Conservation (phyloP, 176 grass and related monocot species). For the Cymbopogon citratus region DNA sequence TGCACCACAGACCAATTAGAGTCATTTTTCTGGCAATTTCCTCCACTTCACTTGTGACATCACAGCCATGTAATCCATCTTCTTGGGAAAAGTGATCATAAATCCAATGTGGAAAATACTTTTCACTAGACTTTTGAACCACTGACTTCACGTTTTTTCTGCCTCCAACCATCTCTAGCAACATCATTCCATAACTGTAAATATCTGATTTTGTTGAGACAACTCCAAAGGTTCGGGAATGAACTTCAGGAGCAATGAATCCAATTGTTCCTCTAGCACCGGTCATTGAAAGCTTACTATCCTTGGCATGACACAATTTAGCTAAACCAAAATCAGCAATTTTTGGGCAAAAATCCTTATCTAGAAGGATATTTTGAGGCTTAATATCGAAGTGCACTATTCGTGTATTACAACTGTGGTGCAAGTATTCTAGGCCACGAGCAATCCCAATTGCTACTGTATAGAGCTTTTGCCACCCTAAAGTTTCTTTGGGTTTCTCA, state of each 20-base stretch:
- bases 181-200: constrained; percentile 63
- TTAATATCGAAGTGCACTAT: constrained; percentile 65
- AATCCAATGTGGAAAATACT: constrained; percentile 52
- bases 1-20: constrained; percentile 12
- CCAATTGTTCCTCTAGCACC: constrained; percentile 53
- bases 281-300: constrained; percentile 42
- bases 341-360: constrained; percentile 45
- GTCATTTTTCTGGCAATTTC: constrained; percentile 28
- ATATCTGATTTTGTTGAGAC: constrained; percentile 59
- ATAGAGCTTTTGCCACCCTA: constrained; percentile 44
- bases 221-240: constrained; percentile 22
- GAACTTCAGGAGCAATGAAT: constrained; percentile 63
- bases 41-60: background rate
- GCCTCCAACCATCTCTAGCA: constrained; percentile 54
- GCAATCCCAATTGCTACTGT: constrained; percentile 40
- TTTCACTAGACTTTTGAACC: constrained; percentile 18
- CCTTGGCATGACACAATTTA: constrained; percentile 43
- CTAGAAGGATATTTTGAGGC: constrained; percentile 59
- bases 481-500: constrained; percentile 33
- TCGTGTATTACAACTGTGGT: constrained; percentile 31
- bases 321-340: constrained; percentile 61
- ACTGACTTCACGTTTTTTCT: constrained; percentile 26
- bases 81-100: constrained; percentile 31
- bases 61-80: too few relatives aligned
- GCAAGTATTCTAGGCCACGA: constrained; percentile 50